Evolutionary conservation across 306 rosid genomes (phyloP).

Genomic region (Ormosia semicastrata): DNA sequence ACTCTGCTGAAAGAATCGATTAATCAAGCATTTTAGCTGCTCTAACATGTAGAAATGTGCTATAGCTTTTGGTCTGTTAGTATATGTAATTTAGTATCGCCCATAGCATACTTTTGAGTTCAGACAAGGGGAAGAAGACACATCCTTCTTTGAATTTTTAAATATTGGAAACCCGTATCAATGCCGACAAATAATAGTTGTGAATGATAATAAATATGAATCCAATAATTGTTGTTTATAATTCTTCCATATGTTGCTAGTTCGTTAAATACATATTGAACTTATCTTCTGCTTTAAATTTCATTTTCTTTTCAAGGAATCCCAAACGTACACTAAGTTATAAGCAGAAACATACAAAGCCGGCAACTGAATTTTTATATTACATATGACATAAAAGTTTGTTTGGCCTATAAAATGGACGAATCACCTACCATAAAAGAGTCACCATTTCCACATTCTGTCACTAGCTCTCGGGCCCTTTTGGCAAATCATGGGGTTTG

Average conservation of each 20-base stretch:
- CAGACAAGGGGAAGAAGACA: slow-evolving; percentile 9
- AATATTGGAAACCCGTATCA: not conserved
- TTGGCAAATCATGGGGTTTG: slow-evolving; percentile 29
- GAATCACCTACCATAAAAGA: not conserved
- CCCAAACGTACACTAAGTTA: slow-evolving; percentile 19
- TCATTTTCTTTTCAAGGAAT: slow-evolving; percentile 19
- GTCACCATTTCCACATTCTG: slow-evolving; percentile 17
- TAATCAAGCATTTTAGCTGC: not conserved
- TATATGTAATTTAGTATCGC: not conserved
- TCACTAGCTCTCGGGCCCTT: not conserved
- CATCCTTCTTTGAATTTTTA: not conserved
- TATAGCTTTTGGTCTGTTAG: not conserved
- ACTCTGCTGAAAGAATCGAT: not conserved
- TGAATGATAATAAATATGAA: not conserved
- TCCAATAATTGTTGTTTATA: slow-evolving; percentile 20
- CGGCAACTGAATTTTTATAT: slow-evolving; percentile 30
- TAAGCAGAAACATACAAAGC: slow-evolving; percentile 36
- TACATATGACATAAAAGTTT: not conserved
- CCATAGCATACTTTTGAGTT: not conserved
- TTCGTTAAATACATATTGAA: not conserved
- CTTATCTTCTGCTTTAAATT: slow-evolving; percentile 3
- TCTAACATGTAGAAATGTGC: not conserved
- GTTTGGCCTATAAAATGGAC: slow-evolving; percentile 37
- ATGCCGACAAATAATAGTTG: not conserved
- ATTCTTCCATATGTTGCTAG: slow-evolving; percentile 24